These are phyloP conservation scores for Aspergillus eucalypticola DNA, from an alignment of 2,329 filamentous ascomycete genomes.

Conservation along the genomic window DNA sequence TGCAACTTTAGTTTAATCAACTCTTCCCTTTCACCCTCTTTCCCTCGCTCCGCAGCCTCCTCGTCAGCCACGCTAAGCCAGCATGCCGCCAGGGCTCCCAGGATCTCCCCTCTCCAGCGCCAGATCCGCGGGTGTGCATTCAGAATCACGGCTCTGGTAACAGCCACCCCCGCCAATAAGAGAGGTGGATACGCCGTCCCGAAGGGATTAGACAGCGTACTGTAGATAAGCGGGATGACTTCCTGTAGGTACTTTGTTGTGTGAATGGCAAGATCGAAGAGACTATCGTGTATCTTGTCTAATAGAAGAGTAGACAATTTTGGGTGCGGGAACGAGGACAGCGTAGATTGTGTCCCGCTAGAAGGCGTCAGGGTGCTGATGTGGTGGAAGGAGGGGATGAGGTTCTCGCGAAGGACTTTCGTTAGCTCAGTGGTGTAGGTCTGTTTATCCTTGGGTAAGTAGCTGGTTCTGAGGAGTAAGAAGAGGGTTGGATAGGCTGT, in stretches of 20 bases:
- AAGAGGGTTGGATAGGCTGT: slow-evolving; percentile 68
- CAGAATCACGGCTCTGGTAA: slow-evolving; percentile 59
- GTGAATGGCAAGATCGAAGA: slow-evolving; percentile 39
- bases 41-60: slow-evolving; percentile 14
- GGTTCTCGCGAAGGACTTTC: slow-evolving; percentile 35
- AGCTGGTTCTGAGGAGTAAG: slow-evolving; percentile 53
- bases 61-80: slow-evolving; percentile 59
- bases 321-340: slow-evolving; percentile 45
- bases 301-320: slow-evolving; percentile 52
- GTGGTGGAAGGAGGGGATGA: slow-evolving; percentile 43
- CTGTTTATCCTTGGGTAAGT: slow-evolving; percentile 21
- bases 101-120: slow-evolving; percentile 62
- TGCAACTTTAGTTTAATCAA: slow-evolving; percentile 25
- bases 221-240: slow-evolving; percentile 66
- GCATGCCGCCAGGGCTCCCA: slow-evolving; percentile 62
- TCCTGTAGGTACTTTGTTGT: slow-evolving; percentile 53
- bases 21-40: neutral
- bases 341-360: slow-evolving; percentile 37
- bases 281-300: slow-evolving; percentile 28
- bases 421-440: slow-evolving; percentile 27
- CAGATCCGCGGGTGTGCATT: slow-evolving; percentile 70
- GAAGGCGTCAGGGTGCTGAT: slow-evolving; percentile 49
- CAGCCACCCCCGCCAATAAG: slow-evolving; percentile 54
- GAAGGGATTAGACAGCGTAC: slow-evolving; percentile 69
- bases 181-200: slow-evolving; percentile 56